These are phyloP conservation scores for Alisma plantagoaquatica DNA, from an alignment of 106 monocot species.

Conservation along the genomic window DNA sequence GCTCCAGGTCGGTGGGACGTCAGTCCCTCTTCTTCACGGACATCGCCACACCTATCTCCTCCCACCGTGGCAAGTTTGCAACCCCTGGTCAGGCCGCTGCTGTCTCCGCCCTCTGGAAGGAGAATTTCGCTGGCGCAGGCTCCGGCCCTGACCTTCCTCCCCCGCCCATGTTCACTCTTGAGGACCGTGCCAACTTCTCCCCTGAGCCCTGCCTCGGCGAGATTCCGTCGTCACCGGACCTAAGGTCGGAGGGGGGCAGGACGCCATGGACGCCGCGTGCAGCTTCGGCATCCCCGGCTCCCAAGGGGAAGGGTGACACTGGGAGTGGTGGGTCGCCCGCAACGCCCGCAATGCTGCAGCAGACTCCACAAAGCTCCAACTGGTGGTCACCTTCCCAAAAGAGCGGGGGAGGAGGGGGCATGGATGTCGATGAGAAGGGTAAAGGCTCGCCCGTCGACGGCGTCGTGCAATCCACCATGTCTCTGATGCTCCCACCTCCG, in stretches of 20 bases:
- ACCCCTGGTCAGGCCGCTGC: conserved; percentile 38
- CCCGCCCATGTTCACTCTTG: conserved; percentile 77
- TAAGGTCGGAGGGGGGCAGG: too few species aligned
- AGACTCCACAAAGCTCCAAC: conserved; percentile 13
- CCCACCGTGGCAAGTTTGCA: conserved; percentile 46
- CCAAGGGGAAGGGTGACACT: background rate
- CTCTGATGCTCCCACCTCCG: too few species aligned
- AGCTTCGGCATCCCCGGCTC: conserved; percentile 14
- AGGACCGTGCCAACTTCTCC: conserved; percentile 67
- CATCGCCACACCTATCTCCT: conserved; percentile 64
- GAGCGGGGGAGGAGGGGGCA: conserved; percentile 15
- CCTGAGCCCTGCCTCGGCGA: conserved; percentile 36
- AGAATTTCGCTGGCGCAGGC: too few species aligned
- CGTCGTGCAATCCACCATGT: too few species aligned
- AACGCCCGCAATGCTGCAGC: conserved; percentile 3
- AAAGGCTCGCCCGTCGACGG: too few species aligned
- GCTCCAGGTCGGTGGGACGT: conserved; percentile 11
- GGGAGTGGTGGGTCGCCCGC: conserved; percentile 2
- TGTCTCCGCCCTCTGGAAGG: conserved; percentile 52
- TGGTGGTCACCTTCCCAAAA: conserved; percentile 52
- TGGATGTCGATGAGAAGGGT: conserved; percentile 15
- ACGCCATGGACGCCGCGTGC: conserved; percentile 14
- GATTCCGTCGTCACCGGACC: conserved; percentile 1
- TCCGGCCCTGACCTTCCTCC: conserved; percentile 31
- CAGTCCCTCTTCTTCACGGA: conserved; percentile 73